Evolutionary conservation across 495 filamentous ascomycete species (phyloP), one percentile per base, ranked within the genome.

Genomic region (Evansstolkia leycettana): DNA sequence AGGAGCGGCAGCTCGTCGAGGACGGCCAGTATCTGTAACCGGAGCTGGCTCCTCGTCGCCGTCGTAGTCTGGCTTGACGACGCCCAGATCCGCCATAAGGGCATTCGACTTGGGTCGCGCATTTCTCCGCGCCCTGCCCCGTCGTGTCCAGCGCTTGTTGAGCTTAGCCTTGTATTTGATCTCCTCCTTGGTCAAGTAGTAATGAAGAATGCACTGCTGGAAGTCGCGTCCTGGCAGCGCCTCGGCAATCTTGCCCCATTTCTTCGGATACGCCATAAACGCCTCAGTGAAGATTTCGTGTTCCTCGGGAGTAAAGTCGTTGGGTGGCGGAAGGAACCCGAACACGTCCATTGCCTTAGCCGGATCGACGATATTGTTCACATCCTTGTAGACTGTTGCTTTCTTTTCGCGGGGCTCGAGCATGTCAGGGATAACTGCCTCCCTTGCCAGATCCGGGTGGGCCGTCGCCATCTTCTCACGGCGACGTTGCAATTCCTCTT

Each of bases 181-280:
- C 38, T 77, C 72, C 47, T 82, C 77, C 57, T 98, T 98, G 37
- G 82, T 94, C 42, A 87, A 72, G 55, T 98, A 98, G 54, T 98
- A 96, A 54, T 96, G 92, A 43, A 85, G 69, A 43, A 98, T 95
- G 51, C 84, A 92, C 32, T 87, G 76, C 43, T 82, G 76, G 58
- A 81, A 90, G 43, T 80, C 77, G 12, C 88, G 78, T 14, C 71
- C 66, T 8, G 76, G 69, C 9, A 94, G 52, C 15, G 70, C 66
- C 16, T 80, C 76, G 2, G 89, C 83, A 36, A 98, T 87, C 49
- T 80, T 82, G 31, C 84, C 82, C 81, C 85, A 98, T 52, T 84
- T 82, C 70, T 98, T 98, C 0, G 89, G 88, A 38, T 70, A 66
- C 25, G 80, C 75, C 41, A 85, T 72, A 47, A 88, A 95, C 2